Conservation (phyloP, 192 early-diverging fungal genomes). For the Backusella parvicylindrica region DNA sequence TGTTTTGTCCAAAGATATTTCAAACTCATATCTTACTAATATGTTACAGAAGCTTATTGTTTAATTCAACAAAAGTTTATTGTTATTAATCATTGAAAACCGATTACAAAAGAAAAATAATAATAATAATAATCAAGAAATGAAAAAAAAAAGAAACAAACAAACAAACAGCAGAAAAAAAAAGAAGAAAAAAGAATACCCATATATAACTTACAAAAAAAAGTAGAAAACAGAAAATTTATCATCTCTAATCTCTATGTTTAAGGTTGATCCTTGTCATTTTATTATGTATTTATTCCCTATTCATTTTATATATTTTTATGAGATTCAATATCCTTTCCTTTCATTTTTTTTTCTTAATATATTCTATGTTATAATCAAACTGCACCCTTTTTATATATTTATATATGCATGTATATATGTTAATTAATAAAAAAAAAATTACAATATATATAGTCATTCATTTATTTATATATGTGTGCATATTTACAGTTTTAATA, state of each 20-base stretch:
- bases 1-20: not conserved
- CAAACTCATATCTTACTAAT: conserved; percentile 4
- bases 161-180: too few relatives aligned
- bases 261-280: not conserved
- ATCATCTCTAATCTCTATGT: not conserved
- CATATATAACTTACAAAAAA: not conserved
- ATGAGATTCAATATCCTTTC: not conserved
- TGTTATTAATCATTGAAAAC: not conserved
- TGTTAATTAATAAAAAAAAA: not conserved
- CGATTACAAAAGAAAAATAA: too few relatives aligned
- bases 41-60: conserved; percentile 3
- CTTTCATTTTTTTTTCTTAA: not conserved
- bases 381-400: not conserved
- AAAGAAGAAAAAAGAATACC: not conserved
- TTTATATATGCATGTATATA: not conserved
- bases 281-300: not conserved
- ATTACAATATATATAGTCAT: not conserved
- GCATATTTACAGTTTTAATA: not conserved
- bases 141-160: not conserved
- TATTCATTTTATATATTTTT: not conserved
- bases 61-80: not conserved
- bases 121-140: too few relatives aligned
- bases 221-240: not conserved
- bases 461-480: not conserved
- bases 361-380: not conserved